phyloP scores from a whole-genome alignment of 2,329 filamentous ascomycete species.

The Arthrobotrys musiformis region DNA sequence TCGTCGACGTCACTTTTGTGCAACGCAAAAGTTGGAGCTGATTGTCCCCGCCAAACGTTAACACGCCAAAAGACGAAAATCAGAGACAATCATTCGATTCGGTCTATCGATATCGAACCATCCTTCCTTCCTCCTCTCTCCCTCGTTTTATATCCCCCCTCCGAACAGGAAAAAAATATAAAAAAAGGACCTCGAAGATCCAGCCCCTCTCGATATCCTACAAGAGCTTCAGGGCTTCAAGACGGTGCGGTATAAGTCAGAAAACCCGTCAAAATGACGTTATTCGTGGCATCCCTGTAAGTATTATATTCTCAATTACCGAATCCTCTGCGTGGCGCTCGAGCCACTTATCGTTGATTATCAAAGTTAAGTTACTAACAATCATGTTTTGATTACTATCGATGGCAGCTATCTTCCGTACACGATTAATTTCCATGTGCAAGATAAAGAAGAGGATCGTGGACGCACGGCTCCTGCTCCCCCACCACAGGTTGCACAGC shows the following conservation, averaged over 20 bases:
- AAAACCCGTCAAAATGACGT: conserved; percentile 63
- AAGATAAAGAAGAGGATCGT: conserved; percentile 62
- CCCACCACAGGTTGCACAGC: conserved; percentile 62
- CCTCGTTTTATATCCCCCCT: neutral
- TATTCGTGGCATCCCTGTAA: conserved; percentile 68
- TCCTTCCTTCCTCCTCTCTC: too few relatives aligned
- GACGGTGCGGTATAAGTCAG: conserved; percentile 3
- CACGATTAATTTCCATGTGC: conserved; percentile 85
- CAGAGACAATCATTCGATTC: too few relatives aligned
- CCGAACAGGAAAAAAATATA: neutral
- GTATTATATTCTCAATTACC: too few relatives aligned
- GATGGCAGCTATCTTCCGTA: conserved; percentile 84
- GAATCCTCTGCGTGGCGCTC: conserved; percentile 10
- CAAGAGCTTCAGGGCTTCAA: neutral
- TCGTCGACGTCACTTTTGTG: conserved; percentile 46
- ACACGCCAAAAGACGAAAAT: too few relatives aligned
- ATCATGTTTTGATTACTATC: neutral
- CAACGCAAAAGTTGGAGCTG: conserved; percentile 38
- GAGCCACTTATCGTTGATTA: conserved; percentile 41
- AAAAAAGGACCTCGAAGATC: neutral
- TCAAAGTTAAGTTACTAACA: neutral
- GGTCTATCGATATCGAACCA: too few relatives aligned
- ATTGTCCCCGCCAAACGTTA: conserved; percentile 21
- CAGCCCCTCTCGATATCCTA: conserved; percentile 18
- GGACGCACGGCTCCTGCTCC: conserved; percentile 65